Conservation (phyloP, 495 filamentous ascomycete species). For the Podospora comata region DNA sequence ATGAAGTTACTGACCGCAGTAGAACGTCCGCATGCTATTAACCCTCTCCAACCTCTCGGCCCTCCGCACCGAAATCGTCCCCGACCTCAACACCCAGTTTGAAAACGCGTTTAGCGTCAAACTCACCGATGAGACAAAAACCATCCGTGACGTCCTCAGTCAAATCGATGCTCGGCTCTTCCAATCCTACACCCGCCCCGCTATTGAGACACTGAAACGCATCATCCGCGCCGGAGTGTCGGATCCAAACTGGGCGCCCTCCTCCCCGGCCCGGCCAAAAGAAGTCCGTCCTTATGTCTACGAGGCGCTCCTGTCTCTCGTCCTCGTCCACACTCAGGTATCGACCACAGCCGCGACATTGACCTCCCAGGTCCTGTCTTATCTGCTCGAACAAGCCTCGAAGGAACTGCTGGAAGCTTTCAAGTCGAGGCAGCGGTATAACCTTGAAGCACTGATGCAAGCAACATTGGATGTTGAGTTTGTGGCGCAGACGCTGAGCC, state of each 20-base stretch:
- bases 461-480: slow-evolving; percentile 97
- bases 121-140: slow-evolving; percentile 85
- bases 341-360: slow-evolving; percentile 72
- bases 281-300: slow-evolving; percentile 87
- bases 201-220: slow-evolving; percentile 55
- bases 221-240: slow-evolving; percentile 70
- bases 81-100: slow-evolving; percentile 78
- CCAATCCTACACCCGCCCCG: slow-evolving; percentile 80
- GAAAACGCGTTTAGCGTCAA: slow-evolving; percentile 87
- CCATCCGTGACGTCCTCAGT: slow-evolving; percentile 79
- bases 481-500: slow-evolving; percentile 83
- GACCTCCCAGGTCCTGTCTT: slow-evolving; percentile 69
- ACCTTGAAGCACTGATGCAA: slow-evolving; percentile 84
- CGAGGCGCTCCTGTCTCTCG: slow-evolving; percentile 72
- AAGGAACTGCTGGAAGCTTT: slow-evolving; percentile 69
- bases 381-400: slow-evolving; percentile 74
- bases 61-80: slow-evolving; percentile 72
- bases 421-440: slow-evolving; percentile 61
- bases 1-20: slow-evolving; percentile 23
- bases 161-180: slow-evolving; percentile 90
- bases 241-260: slow-evolving; percentile 66
- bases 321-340: slow-evolving; percentile 88
- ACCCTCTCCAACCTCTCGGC: slow-evolving; percentile 86
- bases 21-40: slow-evolving; percentile 89
- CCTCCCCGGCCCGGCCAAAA: slow-evolving; percentile 56